phyloP scores from a whole-genome alignment of 2,329 filamentous ascomycete species.

The Scedosporium dehoogii region DNA sequence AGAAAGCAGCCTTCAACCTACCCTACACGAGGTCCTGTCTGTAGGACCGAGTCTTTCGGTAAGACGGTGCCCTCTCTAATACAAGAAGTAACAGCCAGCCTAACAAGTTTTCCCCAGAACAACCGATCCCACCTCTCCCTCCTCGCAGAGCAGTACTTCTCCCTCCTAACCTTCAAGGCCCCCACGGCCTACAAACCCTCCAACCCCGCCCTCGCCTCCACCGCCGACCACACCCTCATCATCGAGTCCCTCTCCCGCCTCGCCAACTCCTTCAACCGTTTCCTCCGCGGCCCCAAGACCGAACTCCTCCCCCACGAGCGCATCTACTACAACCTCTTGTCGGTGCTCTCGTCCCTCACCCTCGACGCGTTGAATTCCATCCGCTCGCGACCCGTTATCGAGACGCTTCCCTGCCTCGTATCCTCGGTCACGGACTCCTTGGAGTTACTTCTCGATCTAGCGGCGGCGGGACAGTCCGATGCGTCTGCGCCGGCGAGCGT shows the following conservation, averaged over 20 bases:
- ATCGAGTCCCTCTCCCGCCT: slow-evolving; percentile 31
- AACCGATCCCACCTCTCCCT: slow-evolving; percentile 38
- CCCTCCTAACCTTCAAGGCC: slow-evolving; percentile 36
- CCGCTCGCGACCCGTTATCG: background rate
- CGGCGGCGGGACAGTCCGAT: slow-evolving; percentile 4
- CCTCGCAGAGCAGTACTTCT: slow-evolving; percentile 40
- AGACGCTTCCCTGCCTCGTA: slow-evolving; percentile 3
- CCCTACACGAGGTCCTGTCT: slow-evolving; percentile 34
- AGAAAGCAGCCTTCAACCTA: slow-evolving; percentile 24
- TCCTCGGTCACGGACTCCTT: slow-evolving; percentile 7
- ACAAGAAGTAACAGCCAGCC: slow-evolving; percentile 2
- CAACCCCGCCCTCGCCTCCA: slow-evolving; percentile 24
- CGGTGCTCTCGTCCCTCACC: slow-evolving; percentile 23
- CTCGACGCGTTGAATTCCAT: slow-evolving; percentile 3
- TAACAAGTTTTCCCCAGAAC: slow-evolving; percentile 23
- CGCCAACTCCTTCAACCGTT: slow-evolving; percentile 29
- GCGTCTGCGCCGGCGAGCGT: slow-evolving; percentile 1
- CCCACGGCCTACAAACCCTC: slow-evolving; percentile 39
- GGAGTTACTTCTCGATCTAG: slow-evolving; percentile 4
- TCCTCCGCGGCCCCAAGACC: slow-evolving; percentile 20
- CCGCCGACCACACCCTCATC: slow-evolving; percentile 33
- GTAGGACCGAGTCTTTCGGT: slow-evolving; percentile 43
- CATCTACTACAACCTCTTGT: slow-evolving; percentile 32
- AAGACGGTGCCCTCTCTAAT: slow-evolving; percentile 14
- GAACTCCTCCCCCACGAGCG: slow-evolving; percentile 31